Evolutionary conservation across 2,329 filamentous ascomycete genomes (phyloP), one percentile per base, ranked within the genome.

Genomic region (Sporothrix protearum): DNA sequence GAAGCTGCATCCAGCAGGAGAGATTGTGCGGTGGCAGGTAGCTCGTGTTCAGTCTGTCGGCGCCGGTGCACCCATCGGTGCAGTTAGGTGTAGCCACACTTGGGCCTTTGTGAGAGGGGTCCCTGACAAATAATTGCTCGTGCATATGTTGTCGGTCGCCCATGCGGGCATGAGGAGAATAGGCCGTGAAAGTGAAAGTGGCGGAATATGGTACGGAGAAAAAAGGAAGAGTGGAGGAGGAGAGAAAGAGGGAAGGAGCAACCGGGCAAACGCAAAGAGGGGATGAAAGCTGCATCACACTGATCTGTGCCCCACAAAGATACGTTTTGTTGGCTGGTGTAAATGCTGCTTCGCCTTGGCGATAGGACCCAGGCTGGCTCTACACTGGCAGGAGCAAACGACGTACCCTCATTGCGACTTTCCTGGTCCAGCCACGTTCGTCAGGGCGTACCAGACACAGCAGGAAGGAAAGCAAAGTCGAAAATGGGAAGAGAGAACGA

Each of bases 71-170:
- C 42, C 42, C 42, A 47, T 47, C 33, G 59, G 59, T 63, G 42
- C 42, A n/a, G 49, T 49, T 49, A n/a, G 63, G 42, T 49, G 63
- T 66, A 66, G 22, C 39, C 39, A 63, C 36, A 63, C 22, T 45
- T 28, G 25, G 30, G 14, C 42, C 16, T 10, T 49, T 45, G 22
- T 45, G 14, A 19, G 61, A 63, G 61, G 39, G 33, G n/a, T 25
- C 63, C 25, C 25, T 49, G 25, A 14, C 63, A 66, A 66, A 47
- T 49, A 66, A 47, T 49, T 22, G 42, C 42, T 19, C 63, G 63
- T 66, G 63, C 42, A 66, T 49, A 33, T 33, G 59, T 10, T 30
- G 16, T 61, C 33, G 36, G 36, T 25, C 36, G n/a, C 53, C 16
- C 53, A 39, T 61, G 33, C 57, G 33, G 10, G 57, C 57, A 63